Conservation (phyloP, 2,329 filamentous ascomycete species). For the Hawksworthiomyces lignivorus region DNA sequence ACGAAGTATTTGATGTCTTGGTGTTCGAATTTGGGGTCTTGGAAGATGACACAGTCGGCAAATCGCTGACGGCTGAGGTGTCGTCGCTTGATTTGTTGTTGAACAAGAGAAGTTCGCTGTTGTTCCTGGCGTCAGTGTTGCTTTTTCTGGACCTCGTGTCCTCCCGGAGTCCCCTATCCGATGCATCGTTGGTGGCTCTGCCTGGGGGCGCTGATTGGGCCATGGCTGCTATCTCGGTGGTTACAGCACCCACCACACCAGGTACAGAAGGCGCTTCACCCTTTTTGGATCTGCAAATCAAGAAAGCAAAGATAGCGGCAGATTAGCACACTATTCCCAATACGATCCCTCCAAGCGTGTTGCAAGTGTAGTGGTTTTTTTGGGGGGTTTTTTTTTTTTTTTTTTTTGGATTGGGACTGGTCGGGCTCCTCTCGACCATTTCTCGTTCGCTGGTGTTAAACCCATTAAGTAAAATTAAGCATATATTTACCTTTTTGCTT, state of each 20-base stretch:
- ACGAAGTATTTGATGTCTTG: no score
- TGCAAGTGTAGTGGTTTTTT: neutral
- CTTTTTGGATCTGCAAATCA: constrained; percentile 6
- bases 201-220: constrained; percentile 11
- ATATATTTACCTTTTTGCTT: constrained; percentile 5
- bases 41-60: no score
- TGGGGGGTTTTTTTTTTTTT: no score
- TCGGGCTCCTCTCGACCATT: no score
- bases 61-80: no score
- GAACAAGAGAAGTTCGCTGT: neutral
- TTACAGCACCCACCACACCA: neutral
- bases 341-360: neutral
- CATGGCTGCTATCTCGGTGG: constrained; percentile 2
- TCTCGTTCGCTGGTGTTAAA: no score
- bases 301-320: neutral
- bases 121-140: neutral
- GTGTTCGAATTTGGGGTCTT: no score
- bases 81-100: no score
- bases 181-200: constrained; percentile 11
- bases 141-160: constrained; percentile 8
- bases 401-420: no score
- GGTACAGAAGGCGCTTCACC: constrained; percentile 5
- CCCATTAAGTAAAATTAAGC: no score
- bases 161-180: constrained; percentile 7
- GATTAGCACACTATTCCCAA: constrained; percentile 2